Conservation (phyloP, 1,284 basidiomycete species). For the Rhodotorula sp. region DNA sequence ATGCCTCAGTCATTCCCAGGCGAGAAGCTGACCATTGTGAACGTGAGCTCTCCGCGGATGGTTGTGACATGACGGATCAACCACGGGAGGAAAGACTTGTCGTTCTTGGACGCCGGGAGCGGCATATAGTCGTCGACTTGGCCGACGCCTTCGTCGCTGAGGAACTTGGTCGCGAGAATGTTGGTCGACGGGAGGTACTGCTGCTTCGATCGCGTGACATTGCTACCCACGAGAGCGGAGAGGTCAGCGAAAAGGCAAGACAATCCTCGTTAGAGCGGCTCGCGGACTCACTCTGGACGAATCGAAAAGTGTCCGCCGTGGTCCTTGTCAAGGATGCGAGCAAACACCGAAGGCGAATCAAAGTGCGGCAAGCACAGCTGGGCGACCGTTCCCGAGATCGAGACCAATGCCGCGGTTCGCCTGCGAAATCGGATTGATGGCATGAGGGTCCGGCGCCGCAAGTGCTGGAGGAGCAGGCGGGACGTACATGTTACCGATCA, state of each 20-base stretch:
- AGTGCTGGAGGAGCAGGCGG: not conserved
- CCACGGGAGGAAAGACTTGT: slow-evolving; percentile 75
- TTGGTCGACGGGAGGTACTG: slow-evolving; percentile 35
- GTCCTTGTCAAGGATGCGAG: slow-evolving; percentile 77
- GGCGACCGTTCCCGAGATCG: slow-evolving; percentile 56
- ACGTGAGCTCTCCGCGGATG: slow-evolving; percentile 70
- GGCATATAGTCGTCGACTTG: slow-evolving; percentile 62
- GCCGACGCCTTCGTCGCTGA: slow-evolving; percentile 40
- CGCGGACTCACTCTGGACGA: slow-evolving; percentile 23
- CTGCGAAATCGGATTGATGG: not conserved
- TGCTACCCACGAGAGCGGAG: not conserved
- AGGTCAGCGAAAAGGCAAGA: too few species aligned
- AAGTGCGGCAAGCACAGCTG: slow-evolving; percentile 89
- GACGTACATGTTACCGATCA: slow-evolving; percentile 50
- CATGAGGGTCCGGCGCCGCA: not conserved
- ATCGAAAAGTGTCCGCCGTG: slow-evolving; percentile 91
- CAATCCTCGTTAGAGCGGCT: not conserved
- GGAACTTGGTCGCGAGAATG: slow-evolving; percentile 44
- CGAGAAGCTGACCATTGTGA: slow-evolving; percentile 58
- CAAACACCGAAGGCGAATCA: slow-evolving; percentile 82
- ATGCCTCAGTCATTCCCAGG: too few species aligned
- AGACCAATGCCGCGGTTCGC: slow-evolving; percentile 52
- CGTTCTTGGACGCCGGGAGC: slow-evolving; percentile 55
- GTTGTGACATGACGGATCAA: slow-evolving; percentile 81
- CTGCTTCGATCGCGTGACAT: slow-evolving; percentile 39